phyloP scores from a whole-genome alignment of 2,329 filamentous ascomycete species.

The Peltaster fructicola region DNA sequence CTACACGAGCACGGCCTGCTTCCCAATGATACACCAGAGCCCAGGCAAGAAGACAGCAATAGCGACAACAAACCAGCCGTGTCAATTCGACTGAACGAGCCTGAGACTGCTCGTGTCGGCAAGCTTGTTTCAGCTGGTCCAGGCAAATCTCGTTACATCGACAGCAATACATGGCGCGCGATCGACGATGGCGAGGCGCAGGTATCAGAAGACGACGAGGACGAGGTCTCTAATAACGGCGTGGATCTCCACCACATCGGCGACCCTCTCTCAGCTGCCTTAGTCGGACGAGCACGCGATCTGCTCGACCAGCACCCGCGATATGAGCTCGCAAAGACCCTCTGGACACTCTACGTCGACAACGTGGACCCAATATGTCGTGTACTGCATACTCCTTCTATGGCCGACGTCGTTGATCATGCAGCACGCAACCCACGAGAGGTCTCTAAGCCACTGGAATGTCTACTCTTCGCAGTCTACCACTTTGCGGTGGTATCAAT shows the following conservation, averaged over 20 bases:
- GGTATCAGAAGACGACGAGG: slow-evolving; percentile 11
- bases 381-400: slow-evolving; percentile 45
- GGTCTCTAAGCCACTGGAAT: slow-evolving; percentile 39
- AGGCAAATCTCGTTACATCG: slow-evolving; percentile 27
- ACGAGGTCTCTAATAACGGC: slow-evolving; percentile 13
- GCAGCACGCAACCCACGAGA: slow-evolving; percentile 28
- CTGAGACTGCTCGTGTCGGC: slow-evolving; percentile 6
- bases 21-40: neutral
- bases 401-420: slow-evolving; percentile 35
- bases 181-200: slow-evolving; percentile 15
- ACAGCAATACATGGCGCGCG: slow-evolving; percentile 18
- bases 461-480: slow-evolving; percentile 43
- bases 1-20: slow-evolving; percentile 21
- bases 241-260: slow-evolving; percentile 1
- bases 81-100: neutral
- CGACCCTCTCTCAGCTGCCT: slow-evolving; percentile 14
- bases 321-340: slow-evolving; percentile 35
- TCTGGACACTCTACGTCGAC: slow-evolving; percentile 43
- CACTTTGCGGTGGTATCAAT: slow-evolving; percentile 37
- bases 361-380: slow-evolving; percentile 57
- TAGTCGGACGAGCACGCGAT: slow-evolving; percentile 8
- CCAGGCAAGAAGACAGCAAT: neutral
- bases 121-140: slow-evolving; percentile 12
- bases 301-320: slow-evolving; percentile 31
- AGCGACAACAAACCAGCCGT: neutral